A percentile compares a stretch with the other conserved stretches of the same genome.
Evolutionary conservation across 2,329 filamentous ascomycete genomes (phyloP).

Genomic region (Aspergillus hiratsukae): DNA sequence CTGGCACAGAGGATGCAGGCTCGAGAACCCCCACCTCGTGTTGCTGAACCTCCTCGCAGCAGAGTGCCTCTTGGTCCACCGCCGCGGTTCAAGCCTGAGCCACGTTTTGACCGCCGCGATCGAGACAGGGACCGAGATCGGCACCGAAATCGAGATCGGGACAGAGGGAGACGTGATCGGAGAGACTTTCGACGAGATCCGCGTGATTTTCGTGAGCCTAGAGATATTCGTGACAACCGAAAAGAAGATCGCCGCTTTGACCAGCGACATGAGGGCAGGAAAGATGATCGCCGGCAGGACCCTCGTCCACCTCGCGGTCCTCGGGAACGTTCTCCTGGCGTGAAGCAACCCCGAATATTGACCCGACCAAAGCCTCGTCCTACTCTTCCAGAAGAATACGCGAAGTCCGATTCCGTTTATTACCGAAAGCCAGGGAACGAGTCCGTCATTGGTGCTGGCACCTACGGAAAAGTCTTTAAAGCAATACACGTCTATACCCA

Average conservation of each 20-base stretch:
- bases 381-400: constrained; percentile 65
- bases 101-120: constrained; percentile 39
- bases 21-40: constrained; percentile 36
- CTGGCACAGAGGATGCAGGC: constrained; percentile 45
- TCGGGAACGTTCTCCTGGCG: constrained; percentile 44
- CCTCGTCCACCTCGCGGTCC: constrained; percentile 45
- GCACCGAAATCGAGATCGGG: constrained; percentile 26
- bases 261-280: constrained; percentile 35
- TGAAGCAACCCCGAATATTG: constrained; percentile 59
- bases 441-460: constrained; percentile 91
- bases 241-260: constrained; percentile 41
- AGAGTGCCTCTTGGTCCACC: constrained; percentile 34
- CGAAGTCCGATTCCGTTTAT: constrained; percentile 81
- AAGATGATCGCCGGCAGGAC: constrained; percentile 30
- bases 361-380: constrained; percentile 69
- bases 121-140: constrained; percentile 38
- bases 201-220: constrained; percentile 27
- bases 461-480: constrained; percentile 95
- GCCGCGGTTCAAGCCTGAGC: constrained; percentile 39
- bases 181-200: constrained; percentile 30
- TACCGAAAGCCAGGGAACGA: constrained; percentile 96
- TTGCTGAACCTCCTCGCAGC: constrained; percentile 33
- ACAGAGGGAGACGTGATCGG: constrained; percentile 30
- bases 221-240: constrained; percentile 26
- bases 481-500: constrained; percentile 75